These are phyloP conservation scores for Podosphaera fusca DNA, from an alignment of 2,329 filamentous ascomycete genomes.

Conservation along the genomic window DNA sequence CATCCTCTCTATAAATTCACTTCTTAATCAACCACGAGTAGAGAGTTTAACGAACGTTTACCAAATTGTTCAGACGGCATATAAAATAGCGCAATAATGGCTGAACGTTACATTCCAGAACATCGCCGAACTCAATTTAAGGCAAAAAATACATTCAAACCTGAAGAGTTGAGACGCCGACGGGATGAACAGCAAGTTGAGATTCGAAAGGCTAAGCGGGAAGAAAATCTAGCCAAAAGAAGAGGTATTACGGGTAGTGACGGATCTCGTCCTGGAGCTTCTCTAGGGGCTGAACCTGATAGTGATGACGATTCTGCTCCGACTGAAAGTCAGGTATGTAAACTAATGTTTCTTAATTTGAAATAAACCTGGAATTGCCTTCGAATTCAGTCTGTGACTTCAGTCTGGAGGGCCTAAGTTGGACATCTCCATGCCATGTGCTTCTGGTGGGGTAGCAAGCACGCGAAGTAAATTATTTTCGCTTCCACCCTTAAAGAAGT, in stretches of 20 bases:
- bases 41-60: background rate
- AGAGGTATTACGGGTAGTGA: conserved; percentile 74
- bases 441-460: conserved; percentile 13
- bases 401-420: background rate
- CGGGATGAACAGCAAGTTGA: conserved; percentile 98
- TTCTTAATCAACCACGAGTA: background rate
- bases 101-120: conserved; percentile 97
- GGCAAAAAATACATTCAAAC: conserved; percentile 98
- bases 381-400: no score
- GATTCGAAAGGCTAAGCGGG: conserved; percentile 94
- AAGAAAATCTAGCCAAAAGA: conserved; percentile 96
- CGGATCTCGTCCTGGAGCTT: conserved; percentile 50
- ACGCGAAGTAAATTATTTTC: conserved; percentile 12
- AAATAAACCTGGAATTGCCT: background rate
- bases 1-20: background rate
- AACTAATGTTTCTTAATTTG: conserved; percentile 3
- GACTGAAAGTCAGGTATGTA: conserved; percentile 80
- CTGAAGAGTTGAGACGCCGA: conserved; percentile 90
- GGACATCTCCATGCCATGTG: conserved; percentile 8
- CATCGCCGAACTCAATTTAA: conserved; percentile 99
- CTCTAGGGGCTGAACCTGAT: conserved; percentile 71
- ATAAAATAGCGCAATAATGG: conserved; percentile 33
- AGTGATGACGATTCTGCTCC: conserved; percentile 93
- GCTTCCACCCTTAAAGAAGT: conserved; percentile 7
- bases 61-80: conserved; percentile 1